Base-by-base conservation (phyloP, 2,329 filamentous ascomycete species). In the Leptographium procerum region DNA sequence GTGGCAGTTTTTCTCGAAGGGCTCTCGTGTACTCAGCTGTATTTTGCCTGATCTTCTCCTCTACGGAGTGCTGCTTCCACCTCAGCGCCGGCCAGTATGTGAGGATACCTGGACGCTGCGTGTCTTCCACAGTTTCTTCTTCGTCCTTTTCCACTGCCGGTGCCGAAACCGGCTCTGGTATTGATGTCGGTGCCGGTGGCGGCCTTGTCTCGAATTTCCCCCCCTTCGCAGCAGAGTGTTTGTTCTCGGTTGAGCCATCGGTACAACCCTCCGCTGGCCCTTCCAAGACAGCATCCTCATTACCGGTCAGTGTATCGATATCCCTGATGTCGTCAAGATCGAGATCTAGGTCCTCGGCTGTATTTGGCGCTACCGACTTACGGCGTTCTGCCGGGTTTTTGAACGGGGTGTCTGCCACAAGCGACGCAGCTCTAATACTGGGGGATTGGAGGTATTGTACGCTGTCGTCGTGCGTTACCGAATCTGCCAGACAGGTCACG, bases 1-100 rank as follows among this genome's bases (percentile, higher is more conserved):
- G 73, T 2, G 77, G 66, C 61, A 73, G 75, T 34, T 74, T 71
- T 57, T 77, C 73, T 14, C 73, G 71, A 24, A 84, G 72, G 16
- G 77, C 75, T 58, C 70, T 70, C 60, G 68, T 71, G 61, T 78
- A 83, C 22, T 75, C 73, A 28, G 73, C 69, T 9, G 71, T 74
- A 60, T 83, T 83, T 53, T 73, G 70, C 55, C 72, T 70, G 31
- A 81, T 65, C 47, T 74, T 69, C 6, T 69, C 66, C 16, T 75
- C 71, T n/a, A 82, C 61, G 6, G 63, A 63, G 13, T 70, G 68
- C 29, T 69, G 68, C 62, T 72, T 73, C 51, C 55, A 64, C 13
- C 61, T 52, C 22, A 64, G 29, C 7, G 63, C 60, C 1, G 59
- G 57, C 63, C 63, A 64, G 34, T 61, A 64, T 0, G 57, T 28